Evolutionary conservation across 1,139 yeast species (phyloP), one percentile per base, ranked within the genome.

Genomic region (Suhomyces atakaporum): DNA sequence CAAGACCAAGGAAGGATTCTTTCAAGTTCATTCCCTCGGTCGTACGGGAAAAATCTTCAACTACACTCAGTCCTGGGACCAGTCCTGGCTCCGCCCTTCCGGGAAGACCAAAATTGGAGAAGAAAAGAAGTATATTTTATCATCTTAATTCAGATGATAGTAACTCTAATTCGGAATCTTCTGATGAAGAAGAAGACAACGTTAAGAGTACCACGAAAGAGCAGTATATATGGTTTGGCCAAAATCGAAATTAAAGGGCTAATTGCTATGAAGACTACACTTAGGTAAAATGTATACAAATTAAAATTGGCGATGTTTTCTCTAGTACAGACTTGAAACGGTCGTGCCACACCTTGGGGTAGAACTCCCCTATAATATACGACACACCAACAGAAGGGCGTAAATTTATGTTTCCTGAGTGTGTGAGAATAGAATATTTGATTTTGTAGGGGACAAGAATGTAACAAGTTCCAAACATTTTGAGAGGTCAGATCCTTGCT

Each of bases 171-270:
- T 50, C 56, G 3, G 49, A 40, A 2, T 29, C 33, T 19, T 38
- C 37, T 4, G 41, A 45, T 9, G 45, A 44, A 9, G 35, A 33
- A 7, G 46, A 36, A 12, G 19, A 23, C 19, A 44, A 30, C 12
- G 37, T 20, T n/a, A 28, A 18, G 14, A 32, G 27, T 7, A 42
- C 40, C 30, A 46, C 43, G 28, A 44, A 25, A 12, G 46, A 47
- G 23, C 55, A 50, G 38, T 62, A 63, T 43, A 51, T 59, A 41
- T 66, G 72, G 73, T 66, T 66, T 51, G 71, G 73, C 3, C 62
- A 58, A 42, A 66, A 66, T 43, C 49, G 61, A 36, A 37, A 34
- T 13, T 46, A 41, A 15, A 12, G 14, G 7, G 15, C 14, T n/a
- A 24, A 9, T 5, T 11, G 26, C 14, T 4, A 24, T 24, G 9